Evolutionary conservation across 495 filamentous ascomycete species (phyloP), one percentile per base, ranked within the genome.

Genomic region (Lineolata rhizophorae): DNA sequence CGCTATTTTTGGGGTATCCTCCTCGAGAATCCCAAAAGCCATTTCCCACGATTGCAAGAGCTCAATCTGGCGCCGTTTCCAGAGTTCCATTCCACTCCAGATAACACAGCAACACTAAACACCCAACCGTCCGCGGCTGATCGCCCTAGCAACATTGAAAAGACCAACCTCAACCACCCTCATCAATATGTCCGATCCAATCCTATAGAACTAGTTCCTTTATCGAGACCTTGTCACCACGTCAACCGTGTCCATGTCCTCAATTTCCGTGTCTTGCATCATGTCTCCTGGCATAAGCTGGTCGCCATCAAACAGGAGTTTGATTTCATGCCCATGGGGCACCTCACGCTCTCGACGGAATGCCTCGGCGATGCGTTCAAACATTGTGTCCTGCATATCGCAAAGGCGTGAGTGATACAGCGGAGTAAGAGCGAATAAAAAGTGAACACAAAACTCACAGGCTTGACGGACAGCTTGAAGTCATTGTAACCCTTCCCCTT

Each of bases 221-320:
- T n/a, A n/a, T n/a, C n/a, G n/a, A n/a, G n/a, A n/a, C n/a, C n/a
- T n/a, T n/a, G n/a, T n/a, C n/a, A n/a, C n/a, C 30, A 85, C 77
- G 46, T 91, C 82, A 22, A 92, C 46, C 32, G 67, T 60, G 44
- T 90, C 84, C 50, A 71, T 60, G 42, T 94, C 77, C 10, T 64
- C 64, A 24, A 94, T 59, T 9, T 90, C 83, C n/a, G 76, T 59
- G 22, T 76, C 69, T 13, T 48, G 54, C 3, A 93, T 55, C 16
- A 57, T 61, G 18, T 62, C 60, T 3, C 65, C 56, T 0, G 70
- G 61, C 1, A 69, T 62, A 15, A 93, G 50, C 27, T 55, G 52
- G 28, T 91, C 83, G 12, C 85, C 85, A 39, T 95, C 85, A 50
- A 85, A 87, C 31, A 62, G 52, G 0, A 93, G 54, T 9, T 60